Base-by-base conservation (phyloP, 169 alveolate species). In the Prorocentrum cordatum region DNA sequence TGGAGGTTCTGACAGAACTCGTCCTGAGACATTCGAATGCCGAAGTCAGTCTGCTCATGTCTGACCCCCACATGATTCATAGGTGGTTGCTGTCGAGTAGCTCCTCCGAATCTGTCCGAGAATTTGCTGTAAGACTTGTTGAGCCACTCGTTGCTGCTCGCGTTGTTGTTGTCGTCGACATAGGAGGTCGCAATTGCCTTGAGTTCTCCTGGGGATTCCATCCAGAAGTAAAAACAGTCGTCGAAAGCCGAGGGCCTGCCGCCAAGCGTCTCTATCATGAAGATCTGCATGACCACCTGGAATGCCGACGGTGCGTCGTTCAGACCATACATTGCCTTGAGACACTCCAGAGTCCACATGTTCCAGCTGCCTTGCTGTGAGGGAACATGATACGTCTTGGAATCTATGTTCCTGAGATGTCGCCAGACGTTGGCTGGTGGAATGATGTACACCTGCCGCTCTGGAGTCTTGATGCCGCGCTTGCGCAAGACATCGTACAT, bases 301-400 rank as follows among this genome's bases (percentile, higher is more conserved):
- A n/a, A 67, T 2, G 59, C 59, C 31, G n/a, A 26, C 3, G 79
- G 79, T 6, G 79, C 83, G 32, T 71, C 83, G 24, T 22, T 27
- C 83, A 71, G 26, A n/a, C 83, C 83, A 20, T 71, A 71, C 31
- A 71, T 29, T 1, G 83, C 45, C 82, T 71, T 71, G 66, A 32
- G 4, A 58, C 58, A 32, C 26, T 35, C 18, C 58, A 67, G 32
- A n/a, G n/a, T n/a, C n/a, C n/a, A n/a, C n/a, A n/a, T 2, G 20
- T 58, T 1, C 4, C 32, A 10, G 10, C 50, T 1, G 32, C 33
- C 27, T n/a, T 10, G 2, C 5, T 16, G 29, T 31, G n/a, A n/a
- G n/a, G 1, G 35, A 16, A 31, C 7, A 31, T 16, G 31, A 4
- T n/a, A 32, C 6, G 27, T 26, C n/a, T 1, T 4, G n/a, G n/a